Evolutionary conservation across 2,329 filamentous ascomycete genomes (phyloP).

Genomic region (Parafenestella ontariensis): DNA sequence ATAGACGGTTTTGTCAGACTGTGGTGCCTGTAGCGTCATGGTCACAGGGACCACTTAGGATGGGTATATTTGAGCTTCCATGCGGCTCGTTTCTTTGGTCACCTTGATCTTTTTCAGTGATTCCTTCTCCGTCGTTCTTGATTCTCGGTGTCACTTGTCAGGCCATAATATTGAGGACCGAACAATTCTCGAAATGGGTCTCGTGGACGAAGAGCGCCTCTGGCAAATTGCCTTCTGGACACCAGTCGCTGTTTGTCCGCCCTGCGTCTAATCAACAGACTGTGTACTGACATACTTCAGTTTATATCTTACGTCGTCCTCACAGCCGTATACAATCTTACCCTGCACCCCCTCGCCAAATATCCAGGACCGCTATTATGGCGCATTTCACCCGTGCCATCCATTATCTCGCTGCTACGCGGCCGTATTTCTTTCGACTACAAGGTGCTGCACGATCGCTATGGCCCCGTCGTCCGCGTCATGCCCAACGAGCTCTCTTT

Average conservation of each 20-base stretch:
- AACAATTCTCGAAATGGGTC: conserved; percentile 24
- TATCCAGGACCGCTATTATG: conserved; percentile 40
- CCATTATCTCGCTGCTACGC: conserved; percentile 32
- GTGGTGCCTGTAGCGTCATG: conserved; percentile 17
- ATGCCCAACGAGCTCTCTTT: conserved; percentile 45
- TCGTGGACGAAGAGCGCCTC: conserved; percentile 36
- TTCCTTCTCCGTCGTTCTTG: background rate
- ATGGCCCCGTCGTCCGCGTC: conserved; percentile 44
- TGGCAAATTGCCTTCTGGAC: conserved; percentile 28
- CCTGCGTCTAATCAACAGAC: background rate
- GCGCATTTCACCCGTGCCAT: conserved; percentile 38
- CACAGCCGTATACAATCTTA: conserved; percentile 34
- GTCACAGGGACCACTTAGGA: conserved; percentile 25
- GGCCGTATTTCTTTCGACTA: conserved; percentile 42
- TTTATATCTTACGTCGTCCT: conserved; percentile 30
- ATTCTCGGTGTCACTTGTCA: background rate
- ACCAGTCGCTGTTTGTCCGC: conserved; percentile 31
- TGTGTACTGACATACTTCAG: conserved; percentile 15
- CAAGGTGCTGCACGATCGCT: conserved; percentile 40
- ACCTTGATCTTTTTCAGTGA: background rate
- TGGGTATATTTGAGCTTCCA: conserved; percentile 23
- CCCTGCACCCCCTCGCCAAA: conserved; percentile 39
- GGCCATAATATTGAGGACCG: background rate
- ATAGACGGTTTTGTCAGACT: conserved; percentile 10
- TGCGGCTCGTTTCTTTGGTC: conserved; percentile 2